phyloP scores from a whole-genome alignment of 1,284 basidiomycete species.

The Ceratobasidium sp. region DNA sequence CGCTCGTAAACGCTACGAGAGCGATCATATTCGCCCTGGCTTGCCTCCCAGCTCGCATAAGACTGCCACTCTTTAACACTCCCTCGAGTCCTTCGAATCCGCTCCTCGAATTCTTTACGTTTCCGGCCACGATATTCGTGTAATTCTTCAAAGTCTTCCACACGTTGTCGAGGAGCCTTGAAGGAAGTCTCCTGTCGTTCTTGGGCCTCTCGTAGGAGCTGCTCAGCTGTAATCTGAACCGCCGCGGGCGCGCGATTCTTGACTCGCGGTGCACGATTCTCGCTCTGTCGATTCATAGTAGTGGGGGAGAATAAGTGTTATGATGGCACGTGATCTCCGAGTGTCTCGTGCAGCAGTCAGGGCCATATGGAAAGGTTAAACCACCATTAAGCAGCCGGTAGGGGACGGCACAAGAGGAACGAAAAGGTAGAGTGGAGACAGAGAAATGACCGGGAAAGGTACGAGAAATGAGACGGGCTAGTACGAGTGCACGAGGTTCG shows the following conservation, averaged over 20 bases:
- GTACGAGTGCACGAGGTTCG: too few relatives aligned
- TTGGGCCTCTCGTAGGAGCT: conserved; percentile 97
- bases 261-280: conserved; percentile 69
- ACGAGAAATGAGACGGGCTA: too few relatives aligned
- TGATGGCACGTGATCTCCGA: conserved; percentile 27
- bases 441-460: too few relatives aligned
- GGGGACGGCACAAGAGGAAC: too few relatives aligned
- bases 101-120: conserved; percentile 96
- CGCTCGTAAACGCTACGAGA: conserved; percentile 96
- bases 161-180: conserved; percentile 91
- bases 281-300: conserved; percentile 36
- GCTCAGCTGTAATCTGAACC: conserved; percentile 97
- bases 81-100: conserved; percentile 89
- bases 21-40: conserved; percentile 94
- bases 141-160: conserved; percentile 98
- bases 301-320: conserved; percentile 1
- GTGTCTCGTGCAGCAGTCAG: too few relatives aligned
- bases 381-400: too few relatives aligned
- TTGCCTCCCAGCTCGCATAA: conserved; percentile 84
- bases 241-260: conserved; percentile 95
- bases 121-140: conserved; percentile 96
- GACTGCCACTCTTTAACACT: conserved; percentile 78
- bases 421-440: too few relatives aligned
- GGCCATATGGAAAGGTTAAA: too few relatives aligned
- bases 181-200: conserved; percentile 95